Evolutionary conservation across 164 flowering plant genomes (phyloP).

Genomic region (Kingdonia uniflora): DNA sequence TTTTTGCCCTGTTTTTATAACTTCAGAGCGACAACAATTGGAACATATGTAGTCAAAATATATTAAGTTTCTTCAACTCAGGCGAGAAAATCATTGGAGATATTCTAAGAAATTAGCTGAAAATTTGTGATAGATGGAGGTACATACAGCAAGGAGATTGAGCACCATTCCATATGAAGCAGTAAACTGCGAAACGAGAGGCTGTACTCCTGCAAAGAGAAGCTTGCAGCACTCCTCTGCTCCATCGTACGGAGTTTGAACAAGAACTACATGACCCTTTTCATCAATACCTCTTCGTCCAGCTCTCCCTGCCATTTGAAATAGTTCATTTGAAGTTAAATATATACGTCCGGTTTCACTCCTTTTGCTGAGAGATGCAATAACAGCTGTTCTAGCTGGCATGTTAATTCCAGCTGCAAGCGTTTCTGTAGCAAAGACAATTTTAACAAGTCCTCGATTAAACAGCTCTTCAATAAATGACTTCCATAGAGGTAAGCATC

Average conservation of each 20-base stretch:
- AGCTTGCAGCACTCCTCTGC: slow-evolving; percentile 92
- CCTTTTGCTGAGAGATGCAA: slow-evolving; percentile 79
- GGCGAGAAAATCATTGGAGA: no score
- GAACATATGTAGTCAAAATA: background rate
- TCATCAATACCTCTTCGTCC: slow-evolving; percentile 95
- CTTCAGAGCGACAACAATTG: no score
- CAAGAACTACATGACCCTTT: slow-evolving; percentile 75
- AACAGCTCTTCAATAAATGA: slow-evolving; percentile 89
- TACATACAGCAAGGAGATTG: slow-evolving; percentile 75
- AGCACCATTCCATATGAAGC: slow-evolving; percentile 99
- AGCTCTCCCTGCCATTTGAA: slow-evolving; percentile 99
- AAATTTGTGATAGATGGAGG: slow-evolving; percentile 8
- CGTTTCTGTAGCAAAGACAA: slow-evolving; percentile 96
- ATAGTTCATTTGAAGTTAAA: slow-evolving; percentile 72
- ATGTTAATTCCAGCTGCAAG: slow-evolving; percentile 98
- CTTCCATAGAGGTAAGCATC: slow-evolving; percentile 92
- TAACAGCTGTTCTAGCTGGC: slow-evolving; percentile 96
- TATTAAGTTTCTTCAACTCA: no score
- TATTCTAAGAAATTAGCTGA: no score
- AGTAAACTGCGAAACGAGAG: slow-evolving; percentile 93
- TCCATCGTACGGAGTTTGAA: slow-evolving; percentile 89
- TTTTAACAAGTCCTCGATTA: slow-evolving; percentile 76
- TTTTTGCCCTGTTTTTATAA: no score
- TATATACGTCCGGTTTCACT: slow-evolving; percentile 52
- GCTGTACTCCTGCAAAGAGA: slow-evolving; percentile 80